A percentile compares a stretch with the other conserved stretches of the same genome.
Conservation (phyloP, 2,329 filamentous ascomycete genomes). For the Samsoniella hepiali region DNA sequence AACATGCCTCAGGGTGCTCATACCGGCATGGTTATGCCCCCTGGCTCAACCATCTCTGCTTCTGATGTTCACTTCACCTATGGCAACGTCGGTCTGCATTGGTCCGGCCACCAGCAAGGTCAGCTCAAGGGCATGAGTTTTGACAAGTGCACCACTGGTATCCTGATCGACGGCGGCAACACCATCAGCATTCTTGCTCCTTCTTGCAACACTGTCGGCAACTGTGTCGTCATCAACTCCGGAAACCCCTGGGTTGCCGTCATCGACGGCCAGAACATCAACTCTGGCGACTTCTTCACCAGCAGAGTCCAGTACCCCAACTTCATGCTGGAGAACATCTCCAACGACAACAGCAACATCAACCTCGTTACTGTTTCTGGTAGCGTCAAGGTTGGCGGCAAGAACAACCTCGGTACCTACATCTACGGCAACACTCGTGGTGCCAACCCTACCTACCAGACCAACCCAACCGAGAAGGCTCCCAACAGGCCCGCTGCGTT, state of each 20-base stretch:
- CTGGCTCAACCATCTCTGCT: constrained; percentile 23
- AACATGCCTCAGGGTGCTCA: constrained; percentile 20
- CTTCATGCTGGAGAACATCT: constrained; percentile 21
- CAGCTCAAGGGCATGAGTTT: constrained; percentile 16
- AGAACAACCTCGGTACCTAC: constrained; percentile 37
- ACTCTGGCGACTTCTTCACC: constrained; percentile 14
- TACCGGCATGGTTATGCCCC: constrained; percentile 21
- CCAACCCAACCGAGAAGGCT: constrained; percentile 30
- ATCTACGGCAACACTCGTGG: constrained; percentile 42
- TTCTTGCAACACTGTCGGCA: constrained; percentile 10
- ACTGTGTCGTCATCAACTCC: constrained; percentile 15
- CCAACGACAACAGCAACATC: constrained; percentile 21
- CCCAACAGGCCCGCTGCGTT: constrained; percentile 32
- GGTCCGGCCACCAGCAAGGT: constrained; percentile 17
- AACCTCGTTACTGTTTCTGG: constrained; percentile 21
- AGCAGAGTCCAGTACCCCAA: constrained; percentile 14
- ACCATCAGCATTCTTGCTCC: constrained; percentile 15
- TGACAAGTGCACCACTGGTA: constrained; percentile 19
- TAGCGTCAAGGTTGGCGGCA: constrained; percentile 5
- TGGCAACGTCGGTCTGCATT: constrained; percentile 24
- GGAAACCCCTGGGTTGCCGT: constrained; percentile 13
- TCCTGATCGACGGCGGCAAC: constrained; percentile 15
- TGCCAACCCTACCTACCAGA: constrained; percentile 37
- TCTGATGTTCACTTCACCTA: constrained; percentile 22
- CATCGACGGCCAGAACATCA: constrained; percentile 10